phyloP scores from a whole-genome alignment of 2,329 filamentous ascomycete species.

The Phyllosticta citriasiana region DNA sequence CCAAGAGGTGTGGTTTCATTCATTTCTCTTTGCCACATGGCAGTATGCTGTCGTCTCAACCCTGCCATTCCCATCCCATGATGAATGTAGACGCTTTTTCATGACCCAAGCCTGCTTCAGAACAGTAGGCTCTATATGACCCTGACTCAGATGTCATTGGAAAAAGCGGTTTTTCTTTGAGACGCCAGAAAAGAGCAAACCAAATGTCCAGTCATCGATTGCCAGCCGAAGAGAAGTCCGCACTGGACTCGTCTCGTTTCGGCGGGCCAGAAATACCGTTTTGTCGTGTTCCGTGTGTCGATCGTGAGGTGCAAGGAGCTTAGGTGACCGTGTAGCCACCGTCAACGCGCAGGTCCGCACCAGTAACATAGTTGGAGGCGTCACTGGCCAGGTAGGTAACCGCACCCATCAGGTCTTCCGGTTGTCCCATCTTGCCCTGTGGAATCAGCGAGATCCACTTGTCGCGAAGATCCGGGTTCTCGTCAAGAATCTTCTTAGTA shows the following conservation, averaged over 20 bases:
- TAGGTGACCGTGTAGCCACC: constrained; percentile 82
- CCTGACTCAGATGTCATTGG: too few relatives aligned
- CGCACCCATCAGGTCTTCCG: constrained; percentile 86
- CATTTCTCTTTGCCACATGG: too few relatives aligned
- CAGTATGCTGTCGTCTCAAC: too few relatives aligned
- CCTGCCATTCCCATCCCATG: too few relatives aligned
- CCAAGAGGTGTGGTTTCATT: too few relatives aligned
- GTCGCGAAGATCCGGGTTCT: constrained; percentile 79
- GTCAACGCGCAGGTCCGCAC: constrained; percentile 72
- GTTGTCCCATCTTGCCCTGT: constrained; percentile 84
- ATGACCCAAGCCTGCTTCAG: too few relatives aligned
- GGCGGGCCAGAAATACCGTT: background rate
- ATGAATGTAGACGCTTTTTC: too few relatives aligned
- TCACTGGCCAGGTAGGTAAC: constrained; percentile 80
- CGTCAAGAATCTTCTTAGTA: constrained; percentile 86
- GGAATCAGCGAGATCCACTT: constrained; percentile 92
- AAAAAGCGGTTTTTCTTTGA: too few relatives aligned
- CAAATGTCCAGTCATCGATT: background rate
- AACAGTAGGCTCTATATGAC: too few relatives aligned
- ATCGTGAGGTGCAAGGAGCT: background rate
- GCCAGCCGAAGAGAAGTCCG: background rate
- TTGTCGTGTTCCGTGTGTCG: background rate
- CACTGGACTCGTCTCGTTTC: background rate
- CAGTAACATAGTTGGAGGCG: constrained; percentile 43
- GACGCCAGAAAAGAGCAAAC: background rate